Conservation (phyloP, 495 filamentous ascomycete genomes). For the Aspergillus baeticus region DNA sequence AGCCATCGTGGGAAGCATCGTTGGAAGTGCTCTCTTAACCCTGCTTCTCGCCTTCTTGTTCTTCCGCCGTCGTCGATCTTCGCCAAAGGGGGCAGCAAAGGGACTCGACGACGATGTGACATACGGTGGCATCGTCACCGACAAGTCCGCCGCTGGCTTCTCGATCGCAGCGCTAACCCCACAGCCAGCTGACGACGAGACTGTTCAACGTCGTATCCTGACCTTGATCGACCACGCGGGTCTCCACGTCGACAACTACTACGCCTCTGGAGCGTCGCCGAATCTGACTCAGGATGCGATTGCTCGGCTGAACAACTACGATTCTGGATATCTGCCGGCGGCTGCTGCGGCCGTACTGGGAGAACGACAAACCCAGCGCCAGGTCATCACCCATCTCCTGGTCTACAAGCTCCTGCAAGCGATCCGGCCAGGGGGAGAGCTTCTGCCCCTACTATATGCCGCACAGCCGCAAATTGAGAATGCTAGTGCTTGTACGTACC, state of each 20-base stretch:
- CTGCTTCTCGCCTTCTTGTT: conserved; percentile 26
- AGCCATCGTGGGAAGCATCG: conserved; percentile 27
- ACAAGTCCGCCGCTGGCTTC: neutral
- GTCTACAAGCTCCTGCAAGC: conserved; percentile 15
- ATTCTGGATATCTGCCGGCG: conserved; percentile 16
- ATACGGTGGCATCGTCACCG: neutral
- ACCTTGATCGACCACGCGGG: conserved; percentile 28
- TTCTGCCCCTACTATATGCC: conserved; percentile 20
- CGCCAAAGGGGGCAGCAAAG: neutral
- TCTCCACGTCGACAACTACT: conserved; percentile 33
- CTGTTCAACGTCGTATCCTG: conserved; percentile 14
- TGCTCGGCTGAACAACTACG: conserved; percentile 11
- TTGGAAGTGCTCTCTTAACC: conserved; percentile 28
- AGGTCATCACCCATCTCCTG: conserved; percentile 23
- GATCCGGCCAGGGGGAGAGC: conserved; percentile 15
- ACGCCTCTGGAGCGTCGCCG: conserved; percentile 7
- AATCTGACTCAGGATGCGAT: neutral
- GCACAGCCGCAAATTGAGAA: neutral
- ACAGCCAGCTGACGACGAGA: conserved; percentile 25
- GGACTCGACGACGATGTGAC: neutral
- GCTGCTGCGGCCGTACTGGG: conserved; percentile 16
- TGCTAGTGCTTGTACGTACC: neutral
- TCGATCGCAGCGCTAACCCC: conserved; percentile 8
- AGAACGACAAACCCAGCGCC: conserved; percentile 12
- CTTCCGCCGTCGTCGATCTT: conserved; percentile 18